Conservation (phyloP, 768 basidiomycete species). For the Lyophyllum decastes region DNA sequence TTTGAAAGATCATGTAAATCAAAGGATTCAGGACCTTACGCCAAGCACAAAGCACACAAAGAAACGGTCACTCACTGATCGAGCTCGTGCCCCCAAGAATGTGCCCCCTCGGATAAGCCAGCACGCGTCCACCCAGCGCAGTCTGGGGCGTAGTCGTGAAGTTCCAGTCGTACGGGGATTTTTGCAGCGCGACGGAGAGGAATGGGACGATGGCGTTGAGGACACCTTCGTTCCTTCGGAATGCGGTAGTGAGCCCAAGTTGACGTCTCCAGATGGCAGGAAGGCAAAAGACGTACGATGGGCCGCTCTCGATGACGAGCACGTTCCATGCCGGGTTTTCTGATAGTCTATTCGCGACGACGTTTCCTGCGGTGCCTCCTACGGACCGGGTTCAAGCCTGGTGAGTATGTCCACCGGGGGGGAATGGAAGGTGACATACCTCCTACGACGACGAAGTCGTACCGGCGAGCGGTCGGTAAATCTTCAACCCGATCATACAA, state of each 20-base stretch:
- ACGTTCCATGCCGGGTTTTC: slow-evolving; percentile 8
- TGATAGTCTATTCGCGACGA: slow-evolving; percentile 12
- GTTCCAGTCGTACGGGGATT: slow-evolving; percentile 28
- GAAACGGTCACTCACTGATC: slow-evolving; percentile 15
- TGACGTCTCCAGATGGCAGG: background rate
- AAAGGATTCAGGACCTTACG: too few species aligned
- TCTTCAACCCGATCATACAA: slow-evolving; percentile 9
- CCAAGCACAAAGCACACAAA: too few species aligned
- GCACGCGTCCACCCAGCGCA: slow-evolving; percentile 19
- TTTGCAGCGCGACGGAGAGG: slow-evolving; percentile 7
- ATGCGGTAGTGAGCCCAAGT: too few species aligned
- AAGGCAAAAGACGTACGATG: slow-evolving; percentile 5
- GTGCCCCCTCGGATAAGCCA: slow-evolving; percentile 22
- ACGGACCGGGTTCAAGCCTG: background rate
- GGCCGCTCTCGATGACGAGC: slow-evolving; percentile 13
- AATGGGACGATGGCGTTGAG: slow-evolving; percentile 20
- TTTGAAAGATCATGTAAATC: too few species aligned
- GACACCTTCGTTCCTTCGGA: slow-evolving; percentile 19
- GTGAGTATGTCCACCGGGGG: background rate
- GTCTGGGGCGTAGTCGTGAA: slow-evolving; percentile 26
- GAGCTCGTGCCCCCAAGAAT: slow-evolving; percentile 34
- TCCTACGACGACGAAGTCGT: slow-evolving; percentile 15
- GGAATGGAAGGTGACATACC: background rate
- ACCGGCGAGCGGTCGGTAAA: slow-evolving; percentile 1
- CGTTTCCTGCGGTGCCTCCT: slow-evolving; percentile 19